Evolutionary conservation across 805 yeast species (phyloP), one percentile per base, ranked within the genome.

Genomic region (Saturnispora galanensis): DNA sequence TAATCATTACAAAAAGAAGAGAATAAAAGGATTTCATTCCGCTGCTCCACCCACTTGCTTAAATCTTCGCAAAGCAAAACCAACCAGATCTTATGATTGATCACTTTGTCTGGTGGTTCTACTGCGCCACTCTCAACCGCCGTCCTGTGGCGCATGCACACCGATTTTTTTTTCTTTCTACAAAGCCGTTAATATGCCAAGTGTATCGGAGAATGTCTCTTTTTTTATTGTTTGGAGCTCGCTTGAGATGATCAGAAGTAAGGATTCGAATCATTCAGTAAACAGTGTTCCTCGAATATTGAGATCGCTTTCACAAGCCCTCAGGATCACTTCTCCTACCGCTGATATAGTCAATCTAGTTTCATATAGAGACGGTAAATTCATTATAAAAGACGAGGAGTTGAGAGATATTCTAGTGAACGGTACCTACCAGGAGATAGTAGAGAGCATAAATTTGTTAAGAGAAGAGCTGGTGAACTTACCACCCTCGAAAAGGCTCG

Each of bases 401-500:
- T 45, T 64, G 8, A 15, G 50, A 9, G 36, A 43, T 5, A 46
- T 47, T 10, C 42, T 63, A 18, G 47, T 50, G 11, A 40, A 51
- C 15, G 60, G 64, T 6, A 47, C 61, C 2, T 38, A 45, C 0
- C 21, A 35, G 9, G 63, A 56, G 15, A 63, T 79, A 48, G 65
- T 73, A 1, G 65, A 70, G 1, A 78, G 83, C 0, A 78, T 84
- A 0, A 66, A 65, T 2, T 60, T 69, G 16, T 60, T 86, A 35
- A 63, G 73, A 6, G 69, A 69, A 2, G 66, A 76, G 3, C 59
- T 85, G 2, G 70, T 70, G 17, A 73, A 69, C 39, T 70, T 69
- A 41, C 66, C 79, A 3, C 70, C 78, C 2, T 68, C 80, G 0
- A 73, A 82, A 2, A 69, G 84, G 4, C 79, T 85, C 0, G 88